Percentiles rank a stretch among this genome's conserved stretches.
Conservation (phyloP, 345 rosid genomes). For the Gossypioides kirkii region DNA sequence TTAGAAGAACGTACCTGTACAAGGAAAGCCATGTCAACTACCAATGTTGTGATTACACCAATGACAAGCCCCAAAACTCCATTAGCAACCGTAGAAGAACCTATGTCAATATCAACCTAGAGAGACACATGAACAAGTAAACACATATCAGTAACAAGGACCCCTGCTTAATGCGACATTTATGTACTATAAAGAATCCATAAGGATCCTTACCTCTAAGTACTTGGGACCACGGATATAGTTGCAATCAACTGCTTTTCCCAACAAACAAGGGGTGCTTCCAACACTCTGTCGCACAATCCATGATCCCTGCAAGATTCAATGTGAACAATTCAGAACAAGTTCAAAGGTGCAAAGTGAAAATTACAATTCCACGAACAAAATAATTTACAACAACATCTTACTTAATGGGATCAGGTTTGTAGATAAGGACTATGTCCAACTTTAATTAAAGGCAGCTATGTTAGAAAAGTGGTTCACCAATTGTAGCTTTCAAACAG, state of each 20-base stretch:
- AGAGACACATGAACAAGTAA: conserved; percentile 17
- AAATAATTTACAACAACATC: neutral
- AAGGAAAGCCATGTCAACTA: conserved; percentile 99
- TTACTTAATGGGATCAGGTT: neutral
- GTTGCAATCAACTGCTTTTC: conserved; percentile 95
- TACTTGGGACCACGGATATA: conserved; percentile 80
- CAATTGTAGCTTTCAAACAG: neutral
- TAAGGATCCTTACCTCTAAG: conserved; percentile 56
- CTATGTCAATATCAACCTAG: conserved; percentile 92
- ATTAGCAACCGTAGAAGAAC: conserved; percentile 97
- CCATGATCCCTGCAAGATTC: conserved; percentile 83
- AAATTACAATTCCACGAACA: neutral
- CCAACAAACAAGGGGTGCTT: conserved; percentile 94
- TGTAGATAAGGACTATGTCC: neutral
- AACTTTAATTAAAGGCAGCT: neutral
- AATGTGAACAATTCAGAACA: neutral
- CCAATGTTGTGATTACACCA: conserved; percentile 86
- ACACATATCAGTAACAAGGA: neutral
- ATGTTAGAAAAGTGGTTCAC: neutral
- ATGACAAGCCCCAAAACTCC: conserved; percentile 97
- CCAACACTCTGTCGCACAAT: conserved; percentile 99
- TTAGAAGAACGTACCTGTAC: conserved; percentile 52
- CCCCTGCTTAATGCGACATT: neutral
- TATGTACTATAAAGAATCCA: neutral
- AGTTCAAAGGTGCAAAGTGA: neutral